These are phyloP conservation scores for Eucalyptus dawsonii DNA, from an alignment of 345 rosid genomes.

Conservation along the genomic window DNA sequence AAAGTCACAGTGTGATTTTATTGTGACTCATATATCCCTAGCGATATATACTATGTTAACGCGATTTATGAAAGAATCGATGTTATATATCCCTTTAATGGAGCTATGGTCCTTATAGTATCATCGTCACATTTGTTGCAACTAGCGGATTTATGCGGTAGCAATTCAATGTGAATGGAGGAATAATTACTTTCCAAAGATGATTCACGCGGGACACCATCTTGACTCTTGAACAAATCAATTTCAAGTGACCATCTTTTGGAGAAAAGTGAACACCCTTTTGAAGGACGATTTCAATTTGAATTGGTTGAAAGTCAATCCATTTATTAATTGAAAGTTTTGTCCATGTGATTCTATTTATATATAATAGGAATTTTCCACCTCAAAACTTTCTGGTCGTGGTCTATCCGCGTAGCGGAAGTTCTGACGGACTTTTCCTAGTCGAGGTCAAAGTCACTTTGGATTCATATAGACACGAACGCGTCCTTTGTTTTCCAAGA, in stretches of 20 bases:
- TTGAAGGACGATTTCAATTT: neutral
- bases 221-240: neutral
- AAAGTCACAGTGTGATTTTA: neutral
- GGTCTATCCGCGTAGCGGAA: neutral
- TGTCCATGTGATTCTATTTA: neutral
- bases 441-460: neutral
- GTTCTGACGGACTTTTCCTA: neutral
- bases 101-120: neutral
- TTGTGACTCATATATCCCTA: neutral
- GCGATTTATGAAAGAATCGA: neutral
- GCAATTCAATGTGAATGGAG: neutral
- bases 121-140: neutral
- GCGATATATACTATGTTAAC: neutral
- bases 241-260: neutral
- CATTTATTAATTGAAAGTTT: neutral
- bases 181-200: neutral
- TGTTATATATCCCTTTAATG: neutral
- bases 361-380: neutral
- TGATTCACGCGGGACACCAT: neutral
- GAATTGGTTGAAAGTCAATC: neutral
- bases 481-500: neutral
- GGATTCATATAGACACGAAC: neutral
- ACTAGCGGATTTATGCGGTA: neutral
- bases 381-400: neutral
- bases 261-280: neutral